These are phyloP conservation scores for Quercus variabilis DNA, from an alignment of 306 rosid genomes.

Conservation along the genomic window DNA sequence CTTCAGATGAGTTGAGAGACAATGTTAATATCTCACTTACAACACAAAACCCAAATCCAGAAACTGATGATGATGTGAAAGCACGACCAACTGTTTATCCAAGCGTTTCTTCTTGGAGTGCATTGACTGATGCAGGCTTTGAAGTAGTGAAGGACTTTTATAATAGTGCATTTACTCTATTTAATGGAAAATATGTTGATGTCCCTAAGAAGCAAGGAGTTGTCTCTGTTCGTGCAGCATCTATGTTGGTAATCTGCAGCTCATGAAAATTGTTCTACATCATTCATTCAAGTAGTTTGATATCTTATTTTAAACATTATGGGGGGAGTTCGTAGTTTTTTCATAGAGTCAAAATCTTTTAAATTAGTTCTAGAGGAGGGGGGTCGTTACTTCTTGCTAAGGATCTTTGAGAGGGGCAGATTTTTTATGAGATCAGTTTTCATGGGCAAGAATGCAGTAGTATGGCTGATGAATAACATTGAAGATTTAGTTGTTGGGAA, in stretches of 20 bases:
- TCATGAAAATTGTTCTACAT: constrained; percentile 4
- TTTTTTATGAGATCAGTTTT: too few species aligned
- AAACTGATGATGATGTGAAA: constrained; percentile 36
- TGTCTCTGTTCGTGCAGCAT: constrained; percentile 86
- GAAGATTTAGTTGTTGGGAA: too few species aligned
- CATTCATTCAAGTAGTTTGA: neutral
- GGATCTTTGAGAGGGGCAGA: too few species aligned
- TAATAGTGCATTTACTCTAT: constrained; percentile 46
- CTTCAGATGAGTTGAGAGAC: constrained; percentile 61
- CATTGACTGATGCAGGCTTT: constrained; percentile 50
- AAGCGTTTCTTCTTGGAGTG: constrained; percentile 43
- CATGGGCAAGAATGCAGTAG: too few species aligned
- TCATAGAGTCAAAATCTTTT: too few species aligned
- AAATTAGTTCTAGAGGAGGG: too few species aligned
- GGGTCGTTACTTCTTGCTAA: too few species aligned
- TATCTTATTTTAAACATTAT: too few species aligned
- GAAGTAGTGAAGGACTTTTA: constrained; percentile 64
- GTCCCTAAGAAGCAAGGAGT: constrained; percentile 63
- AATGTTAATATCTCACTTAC: constrained; percentile 29
- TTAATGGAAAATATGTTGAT: constrained; percentile 56
- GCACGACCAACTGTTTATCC: constrained; percentile 22
- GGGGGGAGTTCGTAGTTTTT: too few species aligned
- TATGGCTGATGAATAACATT: too few species aligned
- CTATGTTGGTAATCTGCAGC: constrained; percentile 73
- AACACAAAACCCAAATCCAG: constrained; percentile 36